Evolutionary conservation across 2,329 filamentous ascomycete genomes (phyloP).

Genomic region (Claviceps purpurea): DNA sequence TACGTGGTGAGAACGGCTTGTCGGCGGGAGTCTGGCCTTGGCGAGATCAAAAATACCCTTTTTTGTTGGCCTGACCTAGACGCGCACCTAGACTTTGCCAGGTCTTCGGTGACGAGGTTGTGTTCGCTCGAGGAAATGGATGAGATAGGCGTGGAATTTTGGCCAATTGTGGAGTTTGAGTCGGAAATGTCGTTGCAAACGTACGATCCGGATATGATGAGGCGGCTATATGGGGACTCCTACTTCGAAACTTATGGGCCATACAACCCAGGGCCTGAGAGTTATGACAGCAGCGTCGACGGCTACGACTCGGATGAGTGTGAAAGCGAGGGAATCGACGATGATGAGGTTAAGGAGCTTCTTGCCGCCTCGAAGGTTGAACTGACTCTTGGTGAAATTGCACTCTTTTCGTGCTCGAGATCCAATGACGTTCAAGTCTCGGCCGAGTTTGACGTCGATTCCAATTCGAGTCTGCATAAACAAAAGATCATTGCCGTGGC

Average conservation of each 20-base stretch:
- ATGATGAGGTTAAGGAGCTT: constrained; percentile 16
- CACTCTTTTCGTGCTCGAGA: constrained; percentile 2
- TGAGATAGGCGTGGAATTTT: no score
- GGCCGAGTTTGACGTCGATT: not conserved
- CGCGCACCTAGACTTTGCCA: constrained; percentile 17
- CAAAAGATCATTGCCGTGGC: constrained; percentile 15
- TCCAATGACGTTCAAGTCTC: constrained; percentile 6
- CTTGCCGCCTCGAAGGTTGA: constrained; percentile 8
- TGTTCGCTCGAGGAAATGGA: no score
- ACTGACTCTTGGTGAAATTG: not conserved
- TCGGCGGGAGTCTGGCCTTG: constrained; percentile 12
- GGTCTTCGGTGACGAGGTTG: constrained; percentile 9
- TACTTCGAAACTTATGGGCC: no score
- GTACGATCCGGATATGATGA: constrained; percentile 8
- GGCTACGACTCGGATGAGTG: constrained; percentile 17
- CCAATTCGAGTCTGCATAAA: constrained; percentile 11
- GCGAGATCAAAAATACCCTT: constrained; percentile 14
- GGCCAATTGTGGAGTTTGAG: no score
- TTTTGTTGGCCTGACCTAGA: constrained; percentile 22
- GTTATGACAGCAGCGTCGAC: constrained; percentile 2
- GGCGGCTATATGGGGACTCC: constrained; percentile 1
- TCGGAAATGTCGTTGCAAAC: constrained; percentile 2
- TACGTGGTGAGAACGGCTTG: constrained; percentile 14
- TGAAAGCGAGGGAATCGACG: constrained; percentile 27
- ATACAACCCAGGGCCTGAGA: not conserved